Evolutionary conservation across 257 asterid species (phyloP), one percentile per base, ranked within the genome.

Genomic region (Nicotiana tabacum): DNA sequence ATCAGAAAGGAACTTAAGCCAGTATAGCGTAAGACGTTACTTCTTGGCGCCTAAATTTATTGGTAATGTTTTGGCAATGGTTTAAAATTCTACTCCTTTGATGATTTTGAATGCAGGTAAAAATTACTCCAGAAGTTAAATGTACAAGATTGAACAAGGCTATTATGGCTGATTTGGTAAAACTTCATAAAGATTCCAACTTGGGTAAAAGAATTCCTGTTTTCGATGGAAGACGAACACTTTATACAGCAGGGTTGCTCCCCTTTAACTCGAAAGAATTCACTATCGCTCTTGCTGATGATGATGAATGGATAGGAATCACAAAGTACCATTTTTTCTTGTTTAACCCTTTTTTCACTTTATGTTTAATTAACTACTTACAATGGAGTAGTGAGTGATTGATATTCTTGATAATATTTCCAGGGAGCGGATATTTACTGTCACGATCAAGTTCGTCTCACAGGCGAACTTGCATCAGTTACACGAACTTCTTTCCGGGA

Each of bases 161-260:
- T 77, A 87, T 91, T 43, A 91, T 91, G 86, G 82, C 72, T 3
- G 88, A 88, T 35, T 84, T 91, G 85, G 90, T 91, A 53, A 88
- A 85, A 81, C 82, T 87, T 65, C 91, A 89, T 32, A 84, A 86
- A 56, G 91, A 87, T 29, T 80, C 90, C 18, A 90, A 88, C n/a
- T 83, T 89, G 72, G 90, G 92, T 48, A 87, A 70, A 85, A 80
- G 86, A 85, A 83, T 89, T 53, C 94, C 92, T 1, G 92, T 91
- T 74, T 91, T 87, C 80, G 92, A 89, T 88, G 92, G 94, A 60
- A 85, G 91, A 83, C 83, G 81, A 82, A 83, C 83, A n/a, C 88
- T 91, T 58, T 91, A 91, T 66, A 88, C 90, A 4, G 94, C 91
- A 4, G 92, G 92, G 4, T 84, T 86, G 16, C 86, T 91, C 18